These are phyloP conservation scores for Alternaria novae-zelandiae DNA, from an alignment of 2,329 filamentous ascomycete species.

Conservation along the genomic window DNA sequence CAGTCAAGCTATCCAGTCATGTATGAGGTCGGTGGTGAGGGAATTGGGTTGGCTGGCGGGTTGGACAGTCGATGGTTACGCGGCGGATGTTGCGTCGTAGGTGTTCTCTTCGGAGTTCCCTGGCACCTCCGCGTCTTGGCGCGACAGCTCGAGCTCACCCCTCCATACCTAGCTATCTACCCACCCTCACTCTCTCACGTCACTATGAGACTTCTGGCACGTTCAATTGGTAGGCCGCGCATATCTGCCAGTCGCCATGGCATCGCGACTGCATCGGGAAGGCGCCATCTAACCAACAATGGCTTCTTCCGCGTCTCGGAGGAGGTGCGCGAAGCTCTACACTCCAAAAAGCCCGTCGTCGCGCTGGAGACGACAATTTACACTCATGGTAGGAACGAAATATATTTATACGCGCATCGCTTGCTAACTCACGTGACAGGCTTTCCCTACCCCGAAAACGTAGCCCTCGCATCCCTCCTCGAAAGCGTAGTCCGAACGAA, in stretches of 20 bases:
- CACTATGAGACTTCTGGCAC: slow-evolving; percentile 35
- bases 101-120: slow-evolving; percentile 44
- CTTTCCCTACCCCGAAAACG: slow-evolving; percentile 74
- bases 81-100: slow-evolving; percentile 41
- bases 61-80: slow-evolving; percentile 27
- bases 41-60: slow-evolving; percentile 11
- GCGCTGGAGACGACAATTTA: slow-evolving; percentile 97
- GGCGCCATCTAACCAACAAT: slow-evolving; percentile 47
- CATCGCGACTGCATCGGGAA: slow-evolving; percentile 4
- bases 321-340: slow-evolving; percentile 80
- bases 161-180: slow-evolving; percentile 5
- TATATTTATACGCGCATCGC: background rate
- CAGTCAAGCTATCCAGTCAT: slow-evolving; percentile 42
- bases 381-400: slow-evolving; percentile 72
- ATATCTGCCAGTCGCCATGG: slow-evolving; percentile 6
- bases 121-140: slow-evolving; percentile 29
- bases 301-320: slow-evolving; percentile 75
- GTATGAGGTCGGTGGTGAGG: slow-evolving; percentile 25
- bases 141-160: slow-evolving; percentile 21
- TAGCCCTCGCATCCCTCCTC: slow-evolving; percentile 77
- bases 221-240: slow-evolving; percentile 24
- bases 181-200: slow-evolving; percentile 6
- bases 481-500: slow-evolving; percentile 81
- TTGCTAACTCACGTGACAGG: slow-evolving; percentile 51
- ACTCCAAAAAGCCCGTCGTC: slow-evolving; percentile 79